Conservation (phyloP, 164 flowering plant genomes). For the Magnolia officinalis region DNA sequence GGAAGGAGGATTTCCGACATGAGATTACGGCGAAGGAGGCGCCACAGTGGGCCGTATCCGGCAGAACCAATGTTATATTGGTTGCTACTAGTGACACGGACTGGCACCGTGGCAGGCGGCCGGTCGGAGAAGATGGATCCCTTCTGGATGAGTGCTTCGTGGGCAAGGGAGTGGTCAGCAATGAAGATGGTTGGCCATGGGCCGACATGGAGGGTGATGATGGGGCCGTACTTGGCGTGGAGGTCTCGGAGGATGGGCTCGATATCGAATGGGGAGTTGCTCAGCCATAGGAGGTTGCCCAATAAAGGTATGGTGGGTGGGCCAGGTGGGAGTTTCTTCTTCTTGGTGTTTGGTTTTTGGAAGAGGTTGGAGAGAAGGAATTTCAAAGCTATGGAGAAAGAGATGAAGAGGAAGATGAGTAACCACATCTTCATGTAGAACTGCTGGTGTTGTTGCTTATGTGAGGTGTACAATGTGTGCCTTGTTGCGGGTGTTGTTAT, state of each 20-base stretch:
- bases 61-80: constrained; percentile 27
- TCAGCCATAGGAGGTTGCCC: constrained; percentile 27
- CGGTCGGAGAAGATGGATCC: constrained; percentile 44
- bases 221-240: constrained; percentile 35
- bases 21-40: constrained; percentile 39
- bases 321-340: constrained; percentile 39
- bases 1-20: constrained; percentile 31
- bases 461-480: too few species aligned
- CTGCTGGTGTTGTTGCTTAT: too few species aligned
- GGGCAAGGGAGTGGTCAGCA: constrained; percentile 26
- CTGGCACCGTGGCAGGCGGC: constrained; percentile 14
- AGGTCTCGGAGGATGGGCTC: constrained; percentile 23
- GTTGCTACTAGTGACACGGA: constrained; percentile 15
- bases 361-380: not conserved
- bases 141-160: constrained; percentile 38
- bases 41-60: constrained; percentile 38
- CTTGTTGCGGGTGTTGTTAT: too few species aligned
- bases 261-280: constrained; percentile 16
- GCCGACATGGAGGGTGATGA: constrained; percentile 36
- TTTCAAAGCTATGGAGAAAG: not conserved
- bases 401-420: not conserved
- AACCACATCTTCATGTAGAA: too few species aligned
- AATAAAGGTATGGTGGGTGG: constrained; percentile 33
- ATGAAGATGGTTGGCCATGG: constrained; percentile 29
- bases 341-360: too few species aligned